Conservation (phyloP, 768 basidiomycete species). For the Kwoniella shandongensis region DNA sequence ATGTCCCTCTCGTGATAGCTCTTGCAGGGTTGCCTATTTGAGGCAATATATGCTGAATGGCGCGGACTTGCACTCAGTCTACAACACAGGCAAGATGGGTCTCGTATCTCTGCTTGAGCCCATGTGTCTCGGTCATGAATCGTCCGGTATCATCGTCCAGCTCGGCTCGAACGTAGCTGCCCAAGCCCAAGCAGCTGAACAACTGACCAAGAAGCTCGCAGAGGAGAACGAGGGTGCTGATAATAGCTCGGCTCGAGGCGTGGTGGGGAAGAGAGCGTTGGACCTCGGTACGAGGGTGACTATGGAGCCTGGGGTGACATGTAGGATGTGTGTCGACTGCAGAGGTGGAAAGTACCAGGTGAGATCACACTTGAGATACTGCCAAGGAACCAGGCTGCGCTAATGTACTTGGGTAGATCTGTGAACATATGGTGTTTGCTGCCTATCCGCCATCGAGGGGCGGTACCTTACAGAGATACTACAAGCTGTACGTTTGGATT, state of each 20-base stretch:
- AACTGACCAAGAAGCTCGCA: constrained; percentile 12
- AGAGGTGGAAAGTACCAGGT: constrained; percentile 82
- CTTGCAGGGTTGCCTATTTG: background rate
- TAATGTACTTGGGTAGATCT: constrained; percentile 60
- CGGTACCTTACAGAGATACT: constrained; percentile 84
- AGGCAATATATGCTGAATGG: constrained; percentile 39
- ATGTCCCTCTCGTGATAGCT: constrained; percentile 5
- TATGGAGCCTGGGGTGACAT: constrained; percentile 85
- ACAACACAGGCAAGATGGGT: constrained; percentile 73
- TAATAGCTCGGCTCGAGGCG: constrained; percentile 54
- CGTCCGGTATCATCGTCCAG: constrained; percentile 69
- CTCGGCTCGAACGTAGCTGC: constrained; percentile 44
- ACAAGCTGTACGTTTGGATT: constrained; percentile 65
- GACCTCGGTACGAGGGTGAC: constrained; percentile 84
- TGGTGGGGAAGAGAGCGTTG: constrained; percentile 55
- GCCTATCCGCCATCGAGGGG: constrained; percentile 85
- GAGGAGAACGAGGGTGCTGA: constrained; percentile 42
- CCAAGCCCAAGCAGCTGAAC: constrained; percentile 25
- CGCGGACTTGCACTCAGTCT: too few relatives aligned
- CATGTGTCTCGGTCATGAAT: constrained; percentile 92
- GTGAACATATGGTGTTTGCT: constrained; percentile 80
- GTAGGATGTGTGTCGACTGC: constrained; percentile 78
- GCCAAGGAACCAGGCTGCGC: constrained; percentile 7
- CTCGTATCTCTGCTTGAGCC: constrained; percentile 29
- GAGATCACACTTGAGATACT: constrained; percentile 17